Evolutionary conservation across 1,284 basidiomycete species (phyloP), one percentile per base, ranked within the genome.

Genomic region (Ustilago esculenta): DNA sequence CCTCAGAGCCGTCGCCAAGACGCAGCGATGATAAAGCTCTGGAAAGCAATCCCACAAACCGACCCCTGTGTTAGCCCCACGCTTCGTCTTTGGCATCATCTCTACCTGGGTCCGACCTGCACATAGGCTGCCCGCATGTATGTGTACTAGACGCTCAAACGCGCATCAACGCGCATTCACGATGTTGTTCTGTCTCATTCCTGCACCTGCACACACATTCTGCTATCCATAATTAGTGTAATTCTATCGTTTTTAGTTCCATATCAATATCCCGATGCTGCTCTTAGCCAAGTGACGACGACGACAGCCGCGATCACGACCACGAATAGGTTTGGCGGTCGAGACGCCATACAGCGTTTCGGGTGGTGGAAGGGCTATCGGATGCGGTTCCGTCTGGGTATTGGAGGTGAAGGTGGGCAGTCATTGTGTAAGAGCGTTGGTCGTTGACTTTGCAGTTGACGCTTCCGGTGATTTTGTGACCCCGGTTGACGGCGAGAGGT

Each of bases 241-340:
- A 29, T 48, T 37, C 27, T 34, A 34, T 48, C n/a, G n/a, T n/a
- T n/a, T n/a, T 3, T 10, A 1, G 7, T 30, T 39, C 35, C n/a
- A 11, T 20, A 27, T 6, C 27, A 29, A 29, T 29, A 12, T 12
- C 12, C 27, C 6, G 12, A 29, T 29, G 23, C 12, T 33, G 42
- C 23, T 30, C 14, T 29, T 24, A 29, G 6, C 18, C 7, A 18
- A 9, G n/a, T 44, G 5, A 7, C 36, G 9, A n/a, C 34, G 20
- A 35, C n/a, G n/a, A n/a, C n/a, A n/a, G n/a, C 15, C 29, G 33
- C 11, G 9, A 18, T 33, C 32, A 57, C 4, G 60, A 70, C 76
- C 76, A 80, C 4, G 75, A 77, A 51, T 80, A 80, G n/a, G 72
- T 75, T 51, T 80, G 78, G 12, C 75, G 50, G 50, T 80, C 78